phyloP scores from a whole-genome alignment of 139 green algal genomes.

The Chlamydomonas sp. region DNA sequence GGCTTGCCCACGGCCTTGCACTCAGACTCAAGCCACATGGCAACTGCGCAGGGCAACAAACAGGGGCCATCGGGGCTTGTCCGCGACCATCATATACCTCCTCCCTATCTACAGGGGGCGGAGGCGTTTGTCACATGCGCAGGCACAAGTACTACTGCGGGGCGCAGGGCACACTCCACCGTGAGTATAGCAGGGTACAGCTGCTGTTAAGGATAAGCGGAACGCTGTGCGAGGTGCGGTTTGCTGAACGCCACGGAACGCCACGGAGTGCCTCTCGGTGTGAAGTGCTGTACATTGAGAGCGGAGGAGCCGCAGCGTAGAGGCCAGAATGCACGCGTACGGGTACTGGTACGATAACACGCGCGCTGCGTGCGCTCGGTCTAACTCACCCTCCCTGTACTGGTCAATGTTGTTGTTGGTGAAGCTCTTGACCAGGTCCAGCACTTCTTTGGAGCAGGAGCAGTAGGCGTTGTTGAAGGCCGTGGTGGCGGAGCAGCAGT shows the following conservation, averaged over 20 bases:
- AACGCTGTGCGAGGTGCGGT: too few relatives aligned
- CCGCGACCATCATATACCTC: background rate
- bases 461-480: constrained; percentile 33
- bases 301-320: background rate
- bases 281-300: too few relatives aligned
- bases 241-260: too few relatives aligned
- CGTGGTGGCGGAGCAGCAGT: constrained; percentile 2
- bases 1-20: constrained; percentile 17
- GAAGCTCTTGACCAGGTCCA: constrained; percentile 40
- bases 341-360: background rate
- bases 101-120: background rate
- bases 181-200: too few relatives aligned
- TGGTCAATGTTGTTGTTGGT: constrained; percentile 39
- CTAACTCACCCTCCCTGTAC: background rate
- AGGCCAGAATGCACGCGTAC: background rate
- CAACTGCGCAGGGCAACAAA: background rate
- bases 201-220: too few relatives aligned
- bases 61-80: background rate
- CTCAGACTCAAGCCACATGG: constrained; percentile 9
- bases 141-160: too few relatives aligned
- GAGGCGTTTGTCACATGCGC: background rate
- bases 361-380: background rate
- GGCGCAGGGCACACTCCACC: too few relatives aligned
- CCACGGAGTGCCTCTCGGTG: too few relatives aligned
- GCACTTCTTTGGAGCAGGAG: constrained; percentile 23